Evolutionary conservation across 331 rosid species (phyloP).

Genomic region (Pyracantha coccinea): DNA sequence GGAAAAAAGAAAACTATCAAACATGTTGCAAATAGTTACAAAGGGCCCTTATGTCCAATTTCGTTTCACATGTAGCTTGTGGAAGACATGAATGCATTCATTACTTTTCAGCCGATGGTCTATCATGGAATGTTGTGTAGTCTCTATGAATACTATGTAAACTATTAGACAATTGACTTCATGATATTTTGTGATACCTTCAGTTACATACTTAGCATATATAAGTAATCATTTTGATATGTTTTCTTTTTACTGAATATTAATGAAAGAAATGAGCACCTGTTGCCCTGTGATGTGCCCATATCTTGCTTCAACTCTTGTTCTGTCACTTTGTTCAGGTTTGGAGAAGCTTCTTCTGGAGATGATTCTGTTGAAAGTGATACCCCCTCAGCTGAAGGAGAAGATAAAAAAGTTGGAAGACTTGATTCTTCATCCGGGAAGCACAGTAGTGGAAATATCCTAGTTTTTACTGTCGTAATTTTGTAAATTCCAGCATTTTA

Average conservation of each 20-base stretch:
- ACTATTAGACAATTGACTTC: not conserved
- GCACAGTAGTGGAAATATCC: conserved; percentile 34
- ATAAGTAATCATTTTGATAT: not conserved
- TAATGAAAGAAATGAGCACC: not conserved
- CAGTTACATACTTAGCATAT: not conserved
- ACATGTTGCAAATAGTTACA: not conserved
- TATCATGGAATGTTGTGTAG: not conserved
- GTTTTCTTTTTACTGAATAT: not conserved
- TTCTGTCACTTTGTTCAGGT: conserved; percentile 37
- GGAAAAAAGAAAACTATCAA: not conserved
- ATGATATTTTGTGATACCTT: not conserved
- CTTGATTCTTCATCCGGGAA: conserved; percentile 26
- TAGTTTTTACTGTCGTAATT: not conserved
- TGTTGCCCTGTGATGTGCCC: not conserved
- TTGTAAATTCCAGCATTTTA: not conserved
- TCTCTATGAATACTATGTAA: not conserved
- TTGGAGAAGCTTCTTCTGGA: conserved; percentile 55
- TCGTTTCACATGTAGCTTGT: not conserved
- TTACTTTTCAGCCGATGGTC: not conserved
- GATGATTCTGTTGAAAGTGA: conserved; percentile 47
- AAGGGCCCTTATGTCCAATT: not conserved
- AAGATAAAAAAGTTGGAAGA: conserved; percentile 32
- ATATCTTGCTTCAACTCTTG: not conserved
- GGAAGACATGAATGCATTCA: not conserved
- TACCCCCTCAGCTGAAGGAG: conserved; percentile 38